Conservation (phyloP, 352 stramenopile genomes). For the Globisporangium orthogonon region DNA sequence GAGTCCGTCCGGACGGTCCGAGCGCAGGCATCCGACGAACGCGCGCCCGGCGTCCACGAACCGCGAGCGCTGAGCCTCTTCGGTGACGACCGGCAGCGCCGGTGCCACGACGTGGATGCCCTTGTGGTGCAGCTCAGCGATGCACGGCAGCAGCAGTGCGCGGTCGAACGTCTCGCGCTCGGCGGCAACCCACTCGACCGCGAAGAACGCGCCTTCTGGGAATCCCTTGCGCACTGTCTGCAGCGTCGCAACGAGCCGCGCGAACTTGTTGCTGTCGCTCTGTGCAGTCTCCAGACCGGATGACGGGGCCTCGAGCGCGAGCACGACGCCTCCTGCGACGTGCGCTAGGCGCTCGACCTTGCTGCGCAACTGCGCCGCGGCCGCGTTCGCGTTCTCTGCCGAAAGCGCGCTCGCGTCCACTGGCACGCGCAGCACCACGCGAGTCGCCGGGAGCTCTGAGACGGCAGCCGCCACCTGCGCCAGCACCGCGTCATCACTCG, state of each 20-base stretch:
- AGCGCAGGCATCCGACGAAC: conserved; percentile 81
- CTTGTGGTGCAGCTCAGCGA: conserved; percentile 56
- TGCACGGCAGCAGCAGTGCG: conserved; percentile 25
- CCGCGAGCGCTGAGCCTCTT: conserved; percentile 13
- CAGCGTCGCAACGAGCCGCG: conserved; percentile 21
- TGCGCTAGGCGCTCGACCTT: conserved; percentile 35
- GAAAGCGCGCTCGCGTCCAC: conserved; percentile 27
- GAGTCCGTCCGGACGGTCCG: conserved; percentile 87
- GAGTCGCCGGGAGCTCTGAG: conserved; percentile 52
- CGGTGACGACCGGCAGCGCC: conserved; percentile 18
- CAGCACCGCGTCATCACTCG: conserved; percentile 37
- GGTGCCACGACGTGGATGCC: conserved; percentile 47
- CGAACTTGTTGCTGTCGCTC: conserved; percentile 12
- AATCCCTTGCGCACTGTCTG: conserved; percentile 31
- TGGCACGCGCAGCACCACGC: conserved; percentile 55
- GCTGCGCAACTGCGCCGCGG: conserved; percentile 12
- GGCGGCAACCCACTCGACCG: conserved; percentile 29
- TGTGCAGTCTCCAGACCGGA: conserved; percentile 14
- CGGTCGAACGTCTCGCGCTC: conserved; percentile 18
- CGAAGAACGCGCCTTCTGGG: conserved; percentile 48
- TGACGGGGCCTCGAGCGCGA: conserved; percentile 25
- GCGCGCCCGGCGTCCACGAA: conserved; percentile 29
- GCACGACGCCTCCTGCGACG: conserved; percentile 33
- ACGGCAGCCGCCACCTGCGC: conserved; percentile 45
- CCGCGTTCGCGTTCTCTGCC: not conserved